Percentiles rank a stretch among this genome's conserved stretches.
phyloP scores from a whole-genome alignment of 2,329 filamentous ascomycete genomes.

The Amesomyces nigricolor region DNA sequence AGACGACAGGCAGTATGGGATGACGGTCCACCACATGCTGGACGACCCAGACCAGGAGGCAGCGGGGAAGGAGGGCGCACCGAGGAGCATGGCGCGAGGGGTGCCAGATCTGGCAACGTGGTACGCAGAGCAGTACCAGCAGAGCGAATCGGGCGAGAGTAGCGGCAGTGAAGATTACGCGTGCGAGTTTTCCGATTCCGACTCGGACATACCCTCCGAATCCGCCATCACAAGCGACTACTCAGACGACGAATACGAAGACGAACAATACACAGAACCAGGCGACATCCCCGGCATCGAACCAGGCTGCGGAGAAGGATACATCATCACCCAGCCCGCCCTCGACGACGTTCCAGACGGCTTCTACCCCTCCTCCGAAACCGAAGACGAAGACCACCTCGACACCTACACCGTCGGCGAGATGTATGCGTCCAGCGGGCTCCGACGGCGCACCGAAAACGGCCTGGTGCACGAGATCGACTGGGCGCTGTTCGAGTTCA shows the following conservation, averaged over 20 bases:
- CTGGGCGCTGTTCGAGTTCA: conserved; percentile 85
- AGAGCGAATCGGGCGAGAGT: conserved; percentile 38
- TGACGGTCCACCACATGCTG: conserved; percentile 96
- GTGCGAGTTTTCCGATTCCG: conserved; percentile 57
- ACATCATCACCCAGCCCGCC: conserved; percentile 85
- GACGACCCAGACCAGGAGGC: conserved; percentile 56
- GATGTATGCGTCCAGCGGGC: conserved; percentile 83
- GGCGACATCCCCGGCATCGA: conserved; percentile 77
- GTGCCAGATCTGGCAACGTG: conserved; percentile 38
- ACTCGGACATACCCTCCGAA: conserved; percentile 49
- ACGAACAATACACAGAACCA: conserved; percentile 51
- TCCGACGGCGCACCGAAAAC: conserved; percentile 66
- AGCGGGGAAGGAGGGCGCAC: conserved; percentile 21
- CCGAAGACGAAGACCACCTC: conserved; percentile 74
- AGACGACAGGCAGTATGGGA: conserved; percentile 78
- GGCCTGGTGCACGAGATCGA: conserved; percentile 85
- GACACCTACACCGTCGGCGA: conserved; percentile 75
- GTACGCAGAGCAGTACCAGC: conserved; percentile 35
- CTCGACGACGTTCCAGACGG: conserved; percentile 78
- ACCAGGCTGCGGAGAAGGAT: conserved; percentile 67
- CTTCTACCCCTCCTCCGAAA: conserved; percentile 70
- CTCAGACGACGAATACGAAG: conserved; percentile 43
- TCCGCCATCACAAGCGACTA: conserved; percentile 48
- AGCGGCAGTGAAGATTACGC: conserved; percentile 49
- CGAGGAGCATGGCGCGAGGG: conserved; percentile 36